phyloP scores from a whole-genome alignment of 2,329 filamentous ascomycete species.

The Sporothrix pallida region DNA sequence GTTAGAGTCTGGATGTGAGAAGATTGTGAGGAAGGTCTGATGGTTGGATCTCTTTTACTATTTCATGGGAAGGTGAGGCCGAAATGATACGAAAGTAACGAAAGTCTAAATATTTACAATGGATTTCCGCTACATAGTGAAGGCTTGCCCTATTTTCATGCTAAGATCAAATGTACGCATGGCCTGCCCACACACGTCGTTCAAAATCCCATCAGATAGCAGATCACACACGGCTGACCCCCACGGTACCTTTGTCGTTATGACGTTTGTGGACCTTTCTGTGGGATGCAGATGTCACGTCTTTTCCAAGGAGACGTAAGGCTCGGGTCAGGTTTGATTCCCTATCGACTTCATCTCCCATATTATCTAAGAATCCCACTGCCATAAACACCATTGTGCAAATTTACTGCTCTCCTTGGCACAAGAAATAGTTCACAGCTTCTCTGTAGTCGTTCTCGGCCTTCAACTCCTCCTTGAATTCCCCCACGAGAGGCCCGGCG shows the following conservation, averaged over 20 bases:
- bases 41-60: background rate
- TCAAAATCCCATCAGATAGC: background rate
- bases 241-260: background rate
- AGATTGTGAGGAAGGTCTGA: no score
- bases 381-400: background rate
- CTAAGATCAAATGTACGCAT: background rate
- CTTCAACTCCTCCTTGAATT: background rate
- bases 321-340: background rate
- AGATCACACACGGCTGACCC: conserved; percentile 1
- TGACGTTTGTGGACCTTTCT: background rate
- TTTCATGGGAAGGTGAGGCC: background rate
- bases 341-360: background rate
- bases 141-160: no score
- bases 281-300: background rate
- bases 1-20: background rate
- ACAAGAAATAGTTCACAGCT: background rate
- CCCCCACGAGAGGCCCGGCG: no score
- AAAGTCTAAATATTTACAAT: no score
- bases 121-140: no score
- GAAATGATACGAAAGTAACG: background rate
- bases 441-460: background rate
- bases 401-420: background rate
- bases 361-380: background rate
- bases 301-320: background rate
- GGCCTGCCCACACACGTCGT: background rate